These are phyloP conservation scores for Colletotrichum magnum DNA, from an alignment of 2,329 filamentous ascomycete genomes.

Conservation along the genomic window DNA sequence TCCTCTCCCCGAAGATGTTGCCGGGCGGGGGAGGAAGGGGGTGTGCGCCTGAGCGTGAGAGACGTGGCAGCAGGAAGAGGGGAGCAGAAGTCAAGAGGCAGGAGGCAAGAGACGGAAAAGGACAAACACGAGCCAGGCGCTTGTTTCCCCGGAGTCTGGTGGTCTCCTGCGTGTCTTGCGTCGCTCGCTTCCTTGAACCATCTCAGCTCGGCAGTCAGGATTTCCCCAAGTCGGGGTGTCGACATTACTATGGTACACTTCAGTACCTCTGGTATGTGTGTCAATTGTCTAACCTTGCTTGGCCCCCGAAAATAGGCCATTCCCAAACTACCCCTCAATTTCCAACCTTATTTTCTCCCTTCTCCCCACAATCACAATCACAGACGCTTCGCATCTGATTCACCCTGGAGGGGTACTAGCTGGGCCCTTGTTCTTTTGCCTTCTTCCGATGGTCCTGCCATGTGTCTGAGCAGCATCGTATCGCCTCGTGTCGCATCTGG, in stretches of 20 bases:
- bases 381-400: background rate
- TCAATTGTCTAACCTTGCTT: background rate
- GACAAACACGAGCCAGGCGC: conserved; percentile 3
- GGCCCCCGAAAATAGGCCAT: conserved; percentile 20
- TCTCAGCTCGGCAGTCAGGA: conserved; percentile 14
- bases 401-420: background rate
- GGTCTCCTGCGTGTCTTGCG: conserved; percentile 7
- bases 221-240: conserved; percentile 21
- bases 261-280: too few relatives aligned
- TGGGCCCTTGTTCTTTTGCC: background rate
- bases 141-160: conserved; percentile 10
- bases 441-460: background rate
- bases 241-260: too few relatives aligned
- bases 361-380: background rate
- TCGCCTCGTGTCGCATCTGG: background rate
- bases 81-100: background rate
- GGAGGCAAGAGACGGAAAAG: conserved; percentile 6
- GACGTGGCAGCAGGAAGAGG: background rate
- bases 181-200: background rate
- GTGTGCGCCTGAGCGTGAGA: background rate
- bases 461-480: background rate
- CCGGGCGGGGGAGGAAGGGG: background rate
- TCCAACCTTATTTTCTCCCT: conserved; percentile 22
- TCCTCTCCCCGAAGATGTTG: background rate
- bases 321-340: conserved; percentile 30